Evolutionary conservation across 805 yeast species (phyloP).

Genomic region (Ogataea naganishii): DNA sequence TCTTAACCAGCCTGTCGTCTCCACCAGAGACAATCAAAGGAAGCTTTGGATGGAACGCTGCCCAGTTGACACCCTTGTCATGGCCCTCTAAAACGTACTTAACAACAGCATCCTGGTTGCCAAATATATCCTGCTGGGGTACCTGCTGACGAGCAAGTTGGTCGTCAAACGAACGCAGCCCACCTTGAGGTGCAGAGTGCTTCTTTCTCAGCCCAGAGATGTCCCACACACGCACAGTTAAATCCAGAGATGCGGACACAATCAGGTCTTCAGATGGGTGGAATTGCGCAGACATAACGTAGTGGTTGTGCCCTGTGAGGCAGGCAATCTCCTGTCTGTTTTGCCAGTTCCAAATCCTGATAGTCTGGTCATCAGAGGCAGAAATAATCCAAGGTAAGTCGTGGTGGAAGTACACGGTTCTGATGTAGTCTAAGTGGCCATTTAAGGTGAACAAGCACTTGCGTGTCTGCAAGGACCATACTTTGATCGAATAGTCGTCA

Average conservation of each 20-base stretch:
- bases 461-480: slow-evolving; percentile 90
- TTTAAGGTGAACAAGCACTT: slow-evolving; percentile 85
- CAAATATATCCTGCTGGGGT: slow-evolving; percentile 89
- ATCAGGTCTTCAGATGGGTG: slow-evolving; percentile 93
- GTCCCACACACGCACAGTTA: slow-evolving; percentile 99
- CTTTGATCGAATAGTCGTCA: slow-evolving; percentile 91
- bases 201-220: slow-evolving; percentile 89
- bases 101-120: slow-evolving; percentile 88
- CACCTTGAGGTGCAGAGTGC: slow-evolving; percentile 66
- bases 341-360: slow-evolving; percentile 99
- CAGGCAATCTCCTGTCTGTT: slow-evolving; percentile 96
- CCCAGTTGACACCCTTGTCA: slow-evolving; percentile 98
- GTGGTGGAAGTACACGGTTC: slow-evolving; percentile 90
- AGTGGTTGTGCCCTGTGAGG: slow-evolving; percentile 95
- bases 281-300: slow-evolving; percentile 96
- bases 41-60: slow-evolving; percentile 92
- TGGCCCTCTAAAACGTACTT: slow-evolving; percentile 97
- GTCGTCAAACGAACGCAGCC: slow-evolving; percentile 39
- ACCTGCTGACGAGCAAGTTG: slow-evolving; percentile 48
- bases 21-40: slow-evolving; percentile 94
- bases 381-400: slow-evolving; percentile 97
- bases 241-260: slow-evolving; percentile 94
- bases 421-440: slow-evolving; percentile 92
- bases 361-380: slow-evolving; percentile 96
- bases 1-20: slow-evolving; percentile 89